These are phyloP conservation scores for Umbellularia californica DNA, from an alignment of 164 flowering plant genomes.

Conservation along the genomic window DNA sequence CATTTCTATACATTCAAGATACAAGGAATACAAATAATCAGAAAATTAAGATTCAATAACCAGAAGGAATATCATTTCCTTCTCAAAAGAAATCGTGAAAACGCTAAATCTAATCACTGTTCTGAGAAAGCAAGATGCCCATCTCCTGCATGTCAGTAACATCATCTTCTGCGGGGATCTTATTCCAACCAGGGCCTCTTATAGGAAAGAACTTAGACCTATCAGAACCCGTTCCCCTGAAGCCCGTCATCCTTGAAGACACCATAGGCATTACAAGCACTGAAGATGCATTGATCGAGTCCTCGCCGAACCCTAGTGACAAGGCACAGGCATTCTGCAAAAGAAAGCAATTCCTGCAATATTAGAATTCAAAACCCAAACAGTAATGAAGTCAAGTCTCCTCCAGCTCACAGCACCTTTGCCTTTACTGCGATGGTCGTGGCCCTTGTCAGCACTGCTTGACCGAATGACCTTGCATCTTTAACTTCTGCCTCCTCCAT, in stretches of 20 bases:
- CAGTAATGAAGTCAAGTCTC: background rate
- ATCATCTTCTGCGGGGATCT: slow-evolving; percentile 52
- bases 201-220: slow-evolving; percentile 47
- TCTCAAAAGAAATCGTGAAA: background rate
- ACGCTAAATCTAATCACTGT: slow-evolving; percentile 17
- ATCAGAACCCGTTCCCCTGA: slow-evolving; percentile 60
- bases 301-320: slow-evolving; percentile 82
- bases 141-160: slow-evolving; percentile 37
- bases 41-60: background rate
- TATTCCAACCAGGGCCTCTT: slow-evolving; percentile 55
- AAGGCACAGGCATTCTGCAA: slow-evolving; percentile 66
- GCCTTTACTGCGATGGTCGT: slow-evolving; percentile 43
- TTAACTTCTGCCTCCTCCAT: slow-evolving; percentile 40
- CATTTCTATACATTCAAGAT: slow-evolving; percentile 19
- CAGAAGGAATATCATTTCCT: background rate
- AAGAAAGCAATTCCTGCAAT: slow-evolving; percentile 2
- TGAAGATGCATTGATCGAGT: slow-evolving; percentile 81
- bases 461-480: slow-evolving; percentile 38
- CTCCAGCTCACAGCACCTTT: slow-evolving; percentile 42
- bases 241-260: slow-evolving; percentile 87
- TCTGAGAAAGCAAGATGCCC: slow-evolving; percentile 36
- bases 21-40: slow-evolving; percentile 10
- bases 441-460: slow-evolving; percentile 33
- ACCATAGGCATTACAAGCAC: slow-evolving; percentile 96
- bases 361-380: background rate